Base-by-base conservation (phyloP, 2,329 filamentous ascomycete genomes). In the Hypoxylon sp. region DNA sequence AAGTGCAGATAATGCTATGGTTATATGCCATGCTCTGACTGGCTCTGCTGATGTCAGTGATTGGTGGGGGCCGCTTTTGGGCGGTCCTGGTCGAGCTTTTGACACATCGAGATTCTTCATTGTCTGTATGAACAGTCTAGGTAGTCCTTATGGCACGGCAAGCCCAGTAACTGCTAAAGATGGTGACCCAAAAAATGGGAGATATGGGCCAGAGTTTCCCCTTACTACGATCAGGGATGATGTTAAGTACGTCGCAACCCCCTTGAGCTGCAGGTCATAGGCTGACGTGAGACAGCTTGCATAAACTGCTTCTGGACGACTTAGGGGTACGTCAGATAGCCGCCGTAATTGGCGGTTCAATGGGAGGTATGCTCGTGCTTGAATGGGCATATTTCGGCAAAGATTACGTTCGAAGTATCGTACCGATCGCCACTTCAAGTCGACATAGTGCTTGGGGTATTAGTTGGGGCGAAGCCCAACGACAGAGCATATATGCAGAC, bases 401-500 rank as follows among this genome's bases (percentile, higher is more conserved):
- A 73, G 89, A 93, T 72, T 97, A 96, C 73, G 93, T 97, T 61
- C 89, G 90, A 71, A 90, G 86, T 71, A 90, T 96, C 72, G 90
- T 96, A 9, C 91, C 93, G 13, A 95, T 97, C 73, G 93, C 93
- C 21, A 96, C 93, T 5, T 95, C 93, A 6, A 93, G 91, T 73
- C 85, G 91, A 45, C 93, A 96, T 79, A 95, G 92, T 75, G 93
- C 93, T 4, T 97, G 93, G 93, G 91, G 93, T 23, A 97, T 96
- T 75, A 94, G 91, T 80, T 97, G 93, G 93, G 93, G 92, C 45
- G 93, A 96, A 78, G 93, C 93, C 2, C 93, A 97, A 79, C 86
- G 93, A 56, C 93, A 96, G 81, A 94, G 92, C 85, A 98, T 99
- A 78, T 99, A 98, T 81, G 94, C 93, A 41, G 96, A 99, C 78